Evolutionary conservation across 257 asterid species (phyloP).

Genomic region (Nemophila menziesii): DNA sequence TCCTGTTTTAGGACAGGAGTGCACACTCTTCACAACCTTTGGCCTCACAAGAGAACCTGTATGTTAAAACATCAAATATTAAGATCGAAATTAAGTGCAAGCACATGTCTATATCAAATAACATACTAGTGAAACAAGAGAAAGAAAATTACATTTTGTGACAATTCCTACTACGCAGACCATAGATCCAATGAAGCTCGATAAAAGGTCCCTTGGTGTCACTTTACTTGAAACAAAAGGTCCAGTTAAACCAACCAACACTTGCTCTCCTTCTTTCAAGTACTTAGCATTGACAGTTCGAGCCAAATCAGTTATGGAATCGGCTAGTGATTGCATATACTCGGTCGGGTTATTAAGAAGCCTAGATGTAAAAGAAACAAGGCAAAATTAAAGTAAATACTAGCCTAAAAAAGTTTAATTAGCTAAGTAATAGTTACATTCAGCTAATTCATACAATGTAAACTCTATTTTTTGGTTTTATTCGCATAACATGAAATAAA

Average conservation of each 20-base stretch:
- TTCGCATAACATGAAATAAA: too few species aligned
- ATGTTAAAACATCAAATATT: neutral
- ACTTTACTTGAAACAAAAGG: conserved; percentile 92
- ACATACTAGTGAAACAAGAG: neutral
- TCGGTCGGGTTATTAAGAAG: conserved; percentile 82
- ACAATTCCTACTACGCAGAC: conserved; percentile 92
- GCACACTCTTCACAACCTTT: conserved; percentile 95
- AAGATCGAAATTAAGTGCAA: neutral
- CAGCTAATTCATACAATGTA: neutral
- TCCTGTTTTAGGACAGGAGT: conserved; percentile 71
- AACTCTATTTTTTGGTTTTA: too few species aligned
- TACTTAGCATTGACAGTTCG: conserved; percentile 62
- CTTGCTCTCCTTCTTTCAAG: conserved; percentile 86
- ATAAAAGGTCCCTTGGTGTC: conserved; percentile 88
- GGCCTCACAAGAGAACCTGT: conserved; percentile 98
- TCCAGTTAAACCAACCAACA: conserved; percentile 83
- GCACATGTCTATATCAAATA: neutral
- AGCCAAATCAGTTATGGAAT: conserved; percentile 65
- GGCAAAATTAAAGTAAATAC: neutral
- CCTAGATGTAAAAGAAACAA: conserved; percentile 23
- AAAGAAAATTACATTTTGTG: conserved; percentile 58
- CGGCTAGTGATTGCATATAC: conserved; percentile 81
- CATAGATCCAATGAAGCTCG: conserved; percentile 86
- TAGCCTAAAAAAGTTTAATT: neutral
- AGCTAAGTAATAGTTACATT: too few species aligned